Base-by-base conservation (phyloP, 2,329 filamentous ascomycete genomes). In the Monosporascus sp. region DNA sequence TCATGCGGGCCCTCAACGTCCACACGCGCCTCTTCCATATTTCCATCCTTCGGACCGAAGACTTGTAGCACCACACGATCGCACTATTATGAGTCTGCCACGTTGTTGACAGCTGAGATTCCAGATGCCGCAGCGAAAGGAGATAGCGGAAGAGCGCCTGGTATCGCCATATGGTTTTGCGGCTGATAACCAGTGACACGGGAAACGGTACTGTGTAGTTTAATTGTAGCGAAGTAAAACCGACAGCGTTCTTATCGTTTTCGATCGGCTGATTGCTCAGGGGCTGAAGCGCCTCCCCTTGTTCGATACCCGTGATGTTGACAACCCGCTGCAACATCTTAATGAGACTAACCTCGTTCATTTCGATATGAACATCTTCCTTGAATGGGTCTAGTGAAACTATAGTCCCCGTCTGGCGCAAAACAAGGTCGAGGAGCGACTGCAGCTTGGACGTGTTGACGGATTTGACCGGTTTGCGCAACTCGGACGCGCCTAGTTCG, bases 321-420 rank as follows among this genome's bases (percentile, higher is more conserved):
- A 99, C 93, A 50, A 99, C 93, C 50, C 93, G 87, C 80, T 97
- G 96, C 54, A 99, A 77, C 74, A 91, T 95, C 66, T 95, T 95
- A 14, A 91, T 95, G 46, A 99, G 82, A 6, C 90, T 90, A 39
- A 93, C 86, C 62, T 96, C 91, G 68, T 97, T 97, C 88, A 97
- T 97, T 64, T 92, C 87, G 22, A 99, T 90, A 71, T 95, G 96
- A 70, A 99, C 90, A 67, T 99, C 93, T 72, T 99, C 94, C 67
- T 97, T 99, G 79, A 96, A 99, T 0, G 93, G 91, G 67, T 99
- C 94, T 54, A 96, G 82, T 1, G 92, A 91, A 15, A 96, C 93
- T 48, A 96, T 88, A 63, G 89, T 97, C 43, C 94, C 94, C 2
- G 94, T 91, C 65, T 99, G 94, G n/a, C 94, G 90, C 49, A 99